Evolutionary conservation across 345 rosid genomes (phyloP), one percentile per base, ranked within the genome.

Genomic region (Populus ilicifolia): DNA sequence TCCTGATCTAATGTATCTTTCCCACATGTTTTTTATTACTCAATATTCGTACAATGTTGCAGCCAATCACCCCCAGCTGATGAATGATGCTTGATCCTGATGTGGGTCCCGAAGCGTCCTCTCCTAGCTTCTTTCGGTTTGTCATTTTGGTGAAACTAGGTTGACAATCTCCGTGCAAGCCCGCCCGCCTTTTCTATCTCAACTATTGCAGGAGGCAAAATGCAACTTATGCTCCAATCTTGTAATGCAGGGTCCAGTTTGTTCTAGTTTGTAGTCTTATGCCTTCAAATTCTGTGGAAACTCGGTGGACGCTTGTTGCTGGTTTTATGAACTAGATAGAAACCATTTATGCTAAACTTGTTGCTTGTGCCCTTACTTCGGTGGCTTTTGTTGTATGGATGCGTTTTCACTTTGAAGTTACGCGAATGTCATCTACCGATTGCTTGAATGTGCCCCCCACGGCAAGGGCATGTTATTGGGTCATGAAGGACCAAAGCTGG

Each of bases 11-110:
- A 9, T 46, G 50, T 41, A 9, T 10, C 61, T 43, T 44, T 38
- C 43, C 5, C 2, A 25, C 20, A 5, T 18, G 6, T 1, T 6
- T 20, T 48, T n/a, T 3, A 59, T 59, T 1, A 59, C 9, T 18
- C 50, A 27, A 63, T 56, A 18, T 18, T 36, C 20, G 44, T 65
- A 1, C 35, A 5, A 41, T 21, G 21, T 52, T 78, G 76, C 86
- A 87, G 90, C 23, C 78, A 69, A 29, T 84, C 88, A 39, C 87
- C 90, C 18, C 73, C 83, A 67, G 88, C 75, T 0, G 85, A 82
- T 36, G 90, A 83, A 69, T 85, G 84, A 85, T 50, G n/a, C 62
- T 33, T 5, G 44, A 62, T 76, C 33, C 39, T 25, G 70, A 23
- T 33, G 18, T 33, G 18, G 7, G 70, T 46, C 43, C 43, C 8